Evolutionary conservation across 345 rosid species (phyloP).

Genomic region (Salix viminalis): DNA sequence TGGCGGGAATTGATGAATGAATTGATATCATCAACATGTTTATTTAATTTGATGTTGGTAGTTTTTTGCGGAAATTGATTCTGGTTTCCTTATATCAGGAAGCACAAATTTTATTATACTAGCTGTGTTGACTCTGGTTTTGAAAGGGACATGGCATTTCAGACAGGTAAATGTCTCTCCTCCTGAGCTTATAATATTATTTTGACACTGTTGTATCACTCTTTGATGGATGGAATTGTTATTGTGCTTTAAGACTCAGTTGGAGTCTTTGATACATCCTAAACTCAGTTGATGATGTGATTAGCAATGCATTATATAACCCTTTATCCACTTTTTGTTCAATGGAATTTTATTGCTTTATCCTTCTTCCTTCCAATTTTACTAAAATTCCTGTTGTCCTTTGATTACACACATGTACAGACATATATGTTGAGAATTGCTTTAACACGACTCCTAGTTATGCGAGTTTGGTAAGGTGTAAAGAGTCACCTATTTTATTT

Average conservation of each 20-base stretch:
- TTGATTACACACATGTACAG: not conserved
- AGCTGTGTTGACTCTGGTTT: slow-evolving; percentile 67
- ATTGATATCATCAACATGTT: not conserved
- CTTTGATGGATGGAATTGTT: not conserved
- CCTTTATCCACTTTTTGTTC: not conserved
- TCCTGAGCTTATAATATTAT: not conserved
- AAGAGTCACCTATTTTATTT: not conserved
- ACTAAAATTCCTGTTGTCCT: not conserved
- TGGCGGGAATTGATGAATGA: not conserved
- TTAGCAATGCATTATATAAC: not conserved
- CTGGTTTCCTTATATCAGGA: slow-evolving; percentile 38
- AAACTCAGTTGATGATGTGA: not conserved
- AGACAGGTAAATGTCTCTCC: slow-evolving; percentile 57
- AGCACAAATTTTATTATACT: slow-evolving; percentile 83
- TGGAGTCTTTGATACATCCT: not conserved
- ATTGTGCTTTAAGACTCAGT: not conserved
- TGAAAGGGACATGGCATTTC: slow-evolving; percentile 77
- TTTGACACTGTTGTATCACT: not conserved
- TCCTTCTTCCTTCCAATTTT: not conserved
- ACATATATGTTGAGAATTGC: not conserved
- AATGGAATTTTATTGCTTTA: not conserved
- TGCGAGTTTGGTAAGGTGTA: not conserved
- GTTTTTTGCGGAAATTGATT: not conserved
- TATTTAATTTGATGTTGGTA: not conserved
- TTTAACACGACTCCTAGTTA: not conserved